phyloP scores from a whole-genome alignment of 768 basidiomycete genomes.

The Auricularia auricula-judae region DNA sequence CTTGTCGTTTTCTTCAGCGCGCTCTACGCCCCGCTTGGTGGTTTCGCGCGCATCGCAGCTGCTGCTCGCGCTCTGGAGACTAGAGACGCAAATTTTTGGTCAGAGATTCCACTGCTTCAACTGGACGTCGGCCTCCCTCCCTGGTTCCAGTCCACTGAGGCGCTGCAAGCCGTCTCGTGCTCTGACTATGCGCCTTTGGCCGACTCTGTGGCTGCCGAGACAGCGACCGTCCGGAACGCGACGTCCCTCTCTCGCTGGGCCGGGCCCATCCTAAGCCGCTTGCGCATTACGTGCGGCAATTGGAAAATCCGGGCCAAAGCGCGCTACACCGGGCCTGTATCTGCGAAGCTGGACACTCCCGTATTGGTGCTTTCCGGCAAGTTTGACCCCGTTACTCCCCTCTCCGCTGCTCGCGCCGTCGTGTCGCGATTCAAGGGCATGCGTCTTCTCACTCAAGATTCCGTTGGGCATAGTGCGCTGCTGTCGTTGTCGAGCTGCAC shows the following conservation, averaged over 20 bases:
- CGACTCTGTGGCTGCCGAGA: neutral
- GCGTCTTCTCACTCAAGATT: neutral
- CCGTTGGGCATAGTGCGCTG: neutral
- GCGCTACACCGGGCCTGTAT: neutral
- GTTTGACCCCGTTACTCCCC: neutral
- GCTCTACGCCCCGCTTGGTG: neutral
- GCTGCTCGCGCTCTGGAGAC: neutral
- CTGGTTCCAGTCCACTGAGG: neutral
- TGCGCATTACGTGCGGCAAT: neutral
- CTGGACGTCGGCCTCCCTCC: neutral
- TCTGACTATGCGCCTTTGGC: neutral
- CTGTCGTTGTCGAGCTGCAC: neutral
- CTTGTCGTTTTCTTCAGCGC: neutral
- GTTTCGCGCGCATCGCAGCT: neutral
- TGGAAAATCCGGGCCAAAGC: neutral
- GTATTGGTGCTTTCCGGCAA: neutral
- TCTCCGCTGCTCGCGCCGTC: neutral
- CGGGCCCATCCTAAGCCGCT: neutral
- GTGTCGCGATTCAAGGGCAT: neutral
- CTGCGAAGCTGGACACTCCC: neutral
- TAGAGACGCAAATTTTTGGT: neutral
- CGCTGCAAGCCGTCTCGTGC: neutral
- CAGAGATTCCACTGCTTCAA: neutral
- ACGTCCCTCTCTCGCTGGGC: neutral
- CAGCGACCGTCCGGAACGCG: neutral